These are phyloP conservation scores for Leishmania lainsoni DNA, from an alignment of 208 protist species.

Conservation along the genomic window DNA sequence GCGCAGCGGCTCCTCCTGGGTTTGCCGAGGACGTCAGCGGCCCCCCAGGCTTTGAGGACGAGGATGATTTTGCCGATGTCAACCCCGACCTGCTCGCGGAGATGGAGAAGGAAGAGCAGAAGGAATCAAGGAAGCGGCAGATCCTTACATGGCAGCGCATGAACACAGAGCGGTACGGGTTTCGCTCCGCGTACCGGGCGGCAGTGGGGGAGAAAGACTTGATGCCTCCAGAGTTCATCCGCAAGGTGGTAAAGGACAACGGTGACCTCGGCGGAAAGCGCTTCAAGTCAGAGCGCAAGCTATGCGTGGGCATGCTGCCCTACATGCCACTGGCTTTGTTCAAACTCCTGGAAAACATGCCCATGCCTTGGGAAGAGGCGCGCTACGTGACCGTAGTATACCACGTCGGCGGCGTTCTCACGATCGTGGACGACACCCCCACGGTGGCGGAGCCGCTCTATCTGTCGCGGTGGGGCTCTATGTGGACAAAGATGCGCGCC, in stretches of 20 bases:
- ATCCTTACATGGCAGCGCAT: conserved; percentile 69
- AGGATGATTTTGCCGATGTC: conserved; percentile 21
- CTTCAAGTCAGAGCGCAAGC: conserved; percentile 99
- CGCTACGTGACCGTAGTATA: conserved; percentile 99
- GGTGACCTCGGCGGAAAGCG: conserved; percentile 99
- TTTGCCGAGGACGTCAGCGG: conserved; percentile 7
- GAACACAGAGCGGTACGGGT: conserved; percentile 77
- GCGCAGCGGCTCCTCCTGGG: conserved; percentile 21
- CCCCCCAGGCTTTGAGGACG: conserved; percentile 39
- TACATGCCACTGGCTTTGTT: conserved; percentile 99
- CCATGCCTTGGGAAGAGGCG: conserved; percentile 98
- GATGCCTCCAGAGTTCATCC: conserved; percentile 98
- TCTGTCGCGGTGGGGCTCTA: conserved; percentile 99
- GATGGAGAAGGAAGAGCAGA: conserved; percentile 47
- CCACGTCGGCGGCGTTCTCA: conserved; percentile 99
- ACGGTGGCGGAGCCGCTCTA: conserved; percentile 99
- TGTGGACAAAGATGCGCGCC: conserved; percentile 99
- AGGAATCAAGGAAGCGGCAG: conserved; percentile 38
- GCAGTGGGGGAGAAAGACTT: conserved; percentile 72
- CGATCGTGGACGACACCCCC: conserved; percentile 99
- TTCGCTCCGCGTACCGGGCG: conserved; percentile 63
- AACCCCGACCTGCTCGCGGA: conserved; percentile 34
- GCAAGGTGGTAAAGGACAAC: conserved; percentile 99
- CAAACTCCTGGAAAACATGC: conserved; percentile 99
- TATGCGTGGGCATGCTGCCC: conserved; percentile 99